Evolutionary conservation across 495 filamentous ascomycete species (phyloP), one percentile per base, ranked within the genome.

Genomic region (Aspergillus egyptiacus): DNA sequence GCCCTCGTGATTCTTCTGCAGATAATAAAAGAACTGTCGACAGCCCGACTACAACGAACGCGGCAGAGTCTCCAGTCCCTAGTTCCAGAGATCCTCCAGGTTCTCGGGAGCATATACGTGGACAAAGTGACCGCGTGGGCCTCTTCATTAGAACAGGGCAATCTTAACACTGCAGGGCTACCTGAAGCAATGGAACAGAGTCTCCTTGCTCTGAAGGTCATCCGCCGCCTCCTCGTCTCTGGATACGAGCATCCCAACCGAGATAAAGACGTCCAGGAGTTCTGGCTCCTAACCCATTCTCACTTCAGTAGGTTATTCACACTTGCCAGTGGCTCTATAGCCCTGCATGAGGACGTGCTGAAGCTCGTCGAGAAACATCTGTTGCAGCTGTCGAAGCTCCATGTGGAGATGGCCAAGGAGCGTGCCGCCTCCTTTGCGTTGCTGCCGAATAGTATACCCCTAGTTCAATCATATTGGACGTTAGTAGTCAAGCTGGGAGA

Each of bases 341-440:
- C 53, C 6, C 20, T 62, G n/a, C 60, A 61, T 5, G 57, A 69
- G n/a, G 48, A 65, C 23, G 57, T 72, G 7, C 63, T 66, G 19
- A 64, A 70, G 19, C 53, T 83, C 23, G 67, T 94, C n/a, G 85
- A 87, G 53, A 90, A 90, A 56, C 91, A 96, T 51, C 69, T 94
- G 6, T 59, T 94, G 40, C 91, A 96, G 61, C 81, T 96, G 37
- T 82, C 91, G 9, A 97, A 98, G 67, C 72, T 97, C 7, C 91
- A 96, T 63, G 71, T 93, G 18, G 81, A 89, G 32, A 91, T 96
- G 84, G 79, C 84, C 4, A 74, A 73, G 40, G 62, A 66, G 9
- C 88, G 91, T 58, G 83, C 89, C 8, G 82, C 83, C 5, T 83
- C 86, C 22, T 97, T 95, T 67, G 83, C 83, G 0, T 65, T 86